Evolutionary conservation across 441 rosid species (phyloP), one percentile per base, ranked within the genome.

Genomic region (Theobroma grandiflorum): DNA sequence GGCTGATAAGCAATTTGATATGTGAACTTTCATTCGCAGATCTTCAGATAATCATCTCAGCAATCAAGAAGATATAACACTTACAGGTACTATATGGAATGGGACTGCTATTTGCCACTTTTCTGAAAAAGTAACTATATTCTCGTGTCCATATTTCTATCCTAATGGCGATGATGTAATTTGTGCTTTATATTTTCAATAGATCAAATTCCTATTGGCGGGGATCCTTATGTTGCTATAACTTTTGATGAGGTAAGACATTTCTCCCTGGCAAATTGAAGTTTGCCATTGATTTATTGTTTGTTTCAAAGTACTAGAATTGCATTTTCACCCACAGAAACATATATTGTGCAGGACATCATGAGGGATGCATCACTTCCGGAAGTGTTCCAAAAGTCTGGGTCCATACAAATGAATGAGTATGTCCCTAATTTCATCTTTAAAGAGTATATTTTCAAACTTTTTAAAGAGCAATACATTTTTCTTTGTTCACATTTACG

Each of bases 61-160:
- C 76, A 88, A 82, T 80, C 82, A 33, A 1, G 97, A 94, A 75
- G 98, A 90, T 38, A 96, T 96, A 64, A 93, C 98, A 40, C 93
- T 93, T 64, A 68, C 85, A 82, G 95, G 93, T 91, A 49, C 43
- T 33, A 31, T 10, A 57, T 18, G 8, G 9, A 49, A 80, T 73
- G 55, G 11, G 53, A 37, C 11, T 15, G 33, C 53, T 74, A 4
- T 68, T 74, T 47, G 8, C 14, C 37, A 35, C 22, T 33, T 14
- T 16, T 37, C 6, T 35, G 12, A 35, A 15, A 1, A 14, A 14
- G 43, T 64, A 37, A 33, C 31, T 12, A 11, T 33, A 11, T 14
- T 18, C 2, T 40, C 3, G 3, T 50, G 42, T 0, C 37, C n/a
- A 33, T 78, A 40, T 78, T 58, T 50, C 12, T 33, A 15, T 62